These are phyloP conservation scores for Lactifluus rugatus DNA, from an alignment of 768 basidiomycete species.

Conservation along the genomic window DNA sequence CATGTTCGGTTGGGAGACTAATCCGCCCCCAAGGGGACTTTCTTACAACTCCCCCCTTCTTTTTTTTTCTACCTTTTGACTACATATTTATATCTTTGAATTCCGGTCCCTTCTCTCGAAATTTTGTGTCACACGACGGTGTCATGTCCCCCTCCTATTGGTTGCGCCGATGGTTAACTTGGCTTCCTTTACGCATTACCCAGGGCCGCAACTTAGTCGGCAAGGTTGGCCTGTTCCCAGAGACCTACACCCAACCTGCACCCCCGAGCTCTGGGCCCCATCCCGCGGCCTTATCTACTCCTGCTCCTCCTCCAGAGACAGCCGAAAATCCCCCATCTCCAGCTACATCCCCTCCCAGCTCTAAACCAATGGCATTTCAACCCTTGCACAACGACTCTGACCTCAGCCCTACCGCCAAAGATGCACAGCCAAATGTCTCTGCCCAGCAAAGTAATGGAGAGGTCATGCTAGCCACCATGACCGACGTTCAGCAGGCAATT, in stretches of 20 bases:
- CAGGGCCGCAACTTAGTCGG: slow-evolving; percentile 78
- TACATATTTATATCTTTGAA: neutral
- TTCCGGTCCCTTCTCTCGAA: neutral
- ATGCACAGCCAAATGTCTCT: neutral
- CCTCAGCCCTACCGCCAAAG: slow-evolving; percentile 18
- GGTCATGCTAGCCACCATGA: slow-evolving; percentile 81
- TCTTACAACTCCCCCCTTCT: too few species aligned
- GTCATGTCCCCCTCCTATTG: slow-evolving; percentile 17
- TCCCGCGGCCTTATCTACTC: slow-evolving; percentile 5
- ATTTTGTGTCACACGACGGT: neutral
- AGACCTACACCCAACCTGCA: slow-evolving; percentile 58
- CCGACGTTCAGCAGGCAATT: slow-evolving; percentile 84
- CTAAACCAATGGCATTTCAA: slow-evolving; percentile 27
- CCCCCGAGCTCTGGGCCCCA: slow-evolving; percentile 16
- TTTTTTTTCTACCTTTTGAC: neutral
- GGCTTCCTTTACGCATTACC: slow-evolving; percentile 9
- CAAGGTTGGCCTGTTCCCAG: slow-evolving; percentile 83
- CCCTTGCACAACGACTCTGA: slow-evolving; percentile 35
- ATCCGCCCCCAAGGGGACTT: too few species aligned
- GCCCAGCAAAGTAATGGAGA: slow-evolving; percentile 30
- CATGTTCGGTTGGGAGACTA: neutral
- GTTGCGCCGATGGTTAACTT: slow-evolving; percentile 9
- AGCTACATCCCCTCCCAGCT: neutral
- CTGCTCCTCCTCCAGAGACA: neutral
- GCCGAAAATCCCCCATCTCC: neutral